Percentiles rank a stretch among this genome's conserved stretches.
Evolutionary conservation across 208 protist species (phyloP).

Genomic region (Leishmania tarentolae): DNA sequence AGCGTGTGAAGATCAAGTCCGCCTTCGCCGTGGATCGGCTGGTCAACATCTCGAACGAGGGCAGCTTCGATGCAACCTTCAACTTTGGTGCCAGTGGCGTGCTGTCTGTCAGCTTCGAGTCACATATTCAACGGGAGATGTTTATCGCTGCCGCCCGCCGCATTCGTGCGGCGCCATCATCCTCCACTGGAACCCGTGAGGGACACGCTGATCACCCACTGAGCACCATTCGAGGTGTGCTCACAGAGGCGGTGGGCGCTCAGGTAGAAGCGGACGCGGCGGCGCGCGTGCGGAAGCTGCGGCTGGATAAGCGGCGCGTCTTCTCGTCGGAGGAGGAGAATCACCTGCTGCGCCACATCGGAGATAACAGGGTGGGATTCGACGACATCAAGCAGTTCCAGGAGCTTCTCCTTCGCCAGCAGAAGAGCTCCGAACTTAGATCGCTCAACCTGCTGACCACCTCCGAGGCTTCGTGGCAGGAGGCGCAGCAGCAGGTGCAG

Average conservation of each 20-base stretch:
- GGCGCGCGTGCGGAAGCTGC: slow-evolving; percentile 70
- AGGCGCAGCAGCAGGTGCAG: slow-evolving; percentile 56
- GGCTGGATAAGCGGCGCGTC: slow-evolving; percentile 61
- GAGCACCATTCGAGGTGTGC: slow-evolving; percentile 55
- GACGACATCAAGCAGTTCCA: slow-evolving; percentile 82
- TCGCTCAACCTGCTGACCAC: slow-evolving; percentile 65
- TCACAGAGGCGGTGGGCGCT: slow-evolving; percentile 63
- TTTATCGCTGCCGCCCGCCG: slow-evolving; percentile 72
- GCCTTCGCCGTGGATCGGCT: slow-evolving; percentile 77
- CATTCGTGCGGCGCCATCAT: slow-evolving; percentile 37
- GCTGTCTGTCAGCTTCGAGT: slow-evolving; percentile 84
- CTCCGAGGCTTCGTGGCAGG: slow-evolving; percentile 55
- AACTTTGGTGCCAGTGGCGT: slow-evolving; percentile 84
- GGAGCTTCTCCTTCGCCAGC: slow-evolving; percentile 57
- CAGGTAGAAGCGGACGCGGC: slow-evolving; percentile 71
- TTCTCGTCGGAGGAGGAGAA: slow-evolving; percentile 77
- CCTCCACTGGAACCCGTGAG: not conserved
- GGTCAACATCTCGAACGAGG: slow-evolving; percentile 67
- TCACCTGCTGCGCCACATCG: slow-evolving; percentile 70
- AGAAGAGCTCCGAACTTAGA: slow-evolving; percentile 77
- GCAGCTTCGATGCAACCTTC: slow-evolving; percentile 84
- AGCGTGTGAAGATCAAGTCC: slow-evolving; percentile 68
- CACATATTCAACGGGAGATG: slow-evolving; percentile 91
- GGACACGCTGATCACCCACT: slow-evolving; percentile 20
- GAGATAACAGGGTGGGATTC: slow-evolving; percentile 44